Conservation (phyloP, 1,139 yeast genomes). For the Yamadazyma taylorii region DNA sequence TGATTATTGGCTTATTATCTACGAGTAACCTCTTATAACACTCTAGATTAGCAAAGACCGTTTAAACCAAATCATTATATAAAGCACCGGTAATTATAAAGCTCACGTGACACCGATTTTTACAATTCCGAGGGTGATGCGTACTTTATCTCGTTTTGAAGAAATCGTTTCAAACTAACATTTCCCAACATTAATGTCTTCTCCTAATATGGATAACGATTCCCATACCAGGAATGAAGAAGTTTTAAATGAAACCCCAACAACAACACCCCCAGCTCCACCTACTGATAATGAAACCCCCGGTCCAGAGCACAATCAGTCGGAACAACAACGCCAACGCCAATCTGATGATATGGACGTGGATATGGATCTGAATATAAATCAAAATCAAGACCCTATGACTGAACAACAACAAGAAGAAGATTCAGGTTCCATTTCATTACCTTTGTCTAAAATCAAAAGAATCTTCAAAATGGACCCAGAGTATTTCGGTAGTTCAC, state of each 20-base stretch:
- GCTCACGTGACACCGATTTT: conserved; percentile 1
- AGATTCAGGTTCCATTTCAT: conserved; percentile 23
- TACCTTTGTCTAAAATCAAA: conserved; percentile 83
- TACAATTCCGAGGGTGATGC: conserved; percentile 11
- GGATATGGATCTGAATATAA: conserved; percentile 16
- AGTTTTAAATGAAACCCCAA: conserved; percentile 14
- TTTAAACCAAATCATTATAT: too few relatives aligned
- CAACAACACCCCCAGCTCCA: conserved; percentile 20
- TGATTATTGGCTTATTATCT: too few relatives aligned
- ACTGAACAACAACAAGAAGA: conserved; percentile 21
- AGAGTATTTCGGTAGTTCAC: conserved; percentile 74
- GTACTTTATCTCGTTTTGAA: not conserved
- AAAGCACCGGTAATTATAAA: too few relatives aligned
- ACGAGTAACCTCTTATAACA: too few relatives aligned
- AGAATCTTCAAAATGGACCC: conserved; percentile 84
- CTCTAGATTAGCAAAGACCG: too few relatives aligned
- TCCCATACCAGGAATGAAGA: conserved; percentile 4
- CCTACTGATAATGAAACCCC: conserved; percentile 9
- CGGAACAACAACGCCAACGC: not conserved
- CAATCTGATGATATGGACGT: conserved; percentile 10
- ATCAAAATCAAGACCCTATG: conserved; percentile 15
- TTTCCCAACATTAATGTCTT: conserved; percentile 14
- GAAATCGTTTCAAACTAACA: too few relatives aligned
- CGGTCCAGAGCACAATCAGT: conserved; percentile 6
- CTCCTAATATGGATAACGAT: conserved; percentile 8